These are phyloP conservation scores for Colletotrichum costaricense DNA, from an alignment of 2,329 filamentous ascomycete genomes.

Conservation along the genomic window DNA sequence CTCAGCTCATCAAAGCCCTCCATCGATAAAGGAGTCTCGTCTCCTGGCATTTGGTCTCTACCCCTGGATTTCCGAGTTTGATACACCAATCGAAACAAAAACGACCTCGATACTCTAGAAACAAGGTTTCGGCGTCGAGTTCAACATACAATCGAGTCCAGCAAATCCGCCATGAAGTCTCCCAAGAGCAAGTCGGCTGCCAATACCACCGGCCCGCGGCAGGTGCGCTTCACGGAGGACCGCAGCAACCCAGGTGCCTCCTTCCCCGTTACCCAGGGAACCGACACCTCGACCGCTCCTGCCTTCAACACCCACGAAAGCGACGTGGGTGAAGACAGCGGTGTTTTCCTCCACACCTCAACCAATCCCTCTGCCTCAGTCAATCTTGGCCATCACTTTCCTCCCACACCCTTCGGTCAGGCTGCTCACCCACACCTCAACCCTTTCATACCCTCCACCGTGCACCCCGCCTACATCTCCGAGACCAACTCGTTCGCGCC, in stretches of 20 bases:
- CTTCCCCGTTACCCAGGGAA: conserved; percentile 23
- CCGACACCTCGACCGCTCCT: conserved; percentile 12
- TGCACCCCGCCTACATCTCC: conserved; percentile 14
- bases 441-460: conserved; percentile 35
- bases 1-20: neutral
- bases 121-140: neutral
- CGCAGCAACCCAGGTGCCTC: neutral
- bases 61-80: neutral
- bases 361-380: conserved; percentile 33
- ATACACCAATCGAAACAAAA: neutral
- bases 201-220: conserved; percentile 25
- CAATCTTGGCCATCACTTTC: conserved; percentile 12
- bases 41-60: neutral
- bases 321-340: neutral
- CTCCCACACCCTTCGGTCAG: conserved; percentile 12
- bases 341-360: conserved; percentile 25
- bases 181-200: conserved; percentile 24
- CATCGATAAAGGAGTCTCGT: too few relatives aligned
- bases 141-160: neutral
- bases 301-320: conserved; percentile 6
- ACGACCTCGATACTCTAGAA: neutral
- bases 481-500: conserved; percentile 26
- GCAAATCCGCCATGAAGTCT: conserved; percentile 27
- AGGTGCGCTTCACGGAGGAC: conserved; percentile 25
- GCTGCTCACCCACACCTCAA: conserved; percentile 27